Conservation (phyloP, 2,329 filamentous ascomycete species). For the Chaetomiaceae sp. region DNA sequence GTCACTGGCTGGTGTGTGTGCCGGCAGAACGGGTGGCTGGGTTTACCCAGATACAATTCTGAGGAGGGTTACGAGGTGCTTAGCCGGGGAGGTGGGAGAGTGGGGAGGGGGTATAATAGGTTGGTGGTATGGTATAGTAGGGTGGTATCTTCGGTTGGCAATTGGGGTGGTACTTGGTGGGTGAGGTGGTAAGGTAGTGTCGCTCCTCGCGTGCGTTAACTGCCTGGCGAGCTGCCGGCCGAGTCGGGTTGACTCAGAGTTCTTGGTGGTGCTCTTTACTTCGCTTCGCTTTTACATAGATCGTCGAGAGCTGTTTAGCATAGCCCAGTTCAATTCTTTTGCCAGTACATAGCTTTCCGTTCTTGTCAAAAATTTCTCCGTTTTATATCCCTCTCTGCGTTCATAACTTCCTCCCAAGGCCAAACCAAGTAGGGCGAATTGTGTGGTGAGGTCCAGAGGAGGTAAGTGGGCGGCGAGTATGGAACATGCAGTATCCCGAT, state of each 20-base stretch:
- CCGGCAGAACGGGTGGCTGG: not conserved
- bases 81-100: not conserved
- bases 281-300: not conserved
- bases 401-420: too few relatives aligned
- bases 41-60: too few relatives aligned
- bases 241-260: not conserved
- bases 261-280: not conserved
- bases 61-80: not conserved
- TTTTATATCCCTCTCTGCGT: too few relatives aligned
- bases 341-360: not conserved
- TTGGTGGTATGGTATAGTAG: not conserved
- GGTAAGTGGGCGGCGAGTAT: too few relatives aligned
- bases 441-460: too few relatives aligned
- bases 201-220: not conserved
- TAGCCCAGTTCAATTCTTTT: not conserved
- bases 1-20: conserved; percentile 6
- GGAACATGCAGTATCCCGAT: too few relatives aligned
- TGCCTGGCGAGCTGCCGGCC: not conserved
- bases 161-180: not conserved
- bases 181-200: not conserved
- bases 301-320: not conserved
- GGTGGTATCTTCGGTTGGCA: not conserved
- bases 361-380: too few relatives aligned
- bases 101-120: not conserved
- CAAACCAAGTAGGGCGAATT: too few relatives aligned